Base-by-base conservation (phyloP, 2,329 filamentous ascomycete species). In the Pseudogymnoascus destructans region DNA sequence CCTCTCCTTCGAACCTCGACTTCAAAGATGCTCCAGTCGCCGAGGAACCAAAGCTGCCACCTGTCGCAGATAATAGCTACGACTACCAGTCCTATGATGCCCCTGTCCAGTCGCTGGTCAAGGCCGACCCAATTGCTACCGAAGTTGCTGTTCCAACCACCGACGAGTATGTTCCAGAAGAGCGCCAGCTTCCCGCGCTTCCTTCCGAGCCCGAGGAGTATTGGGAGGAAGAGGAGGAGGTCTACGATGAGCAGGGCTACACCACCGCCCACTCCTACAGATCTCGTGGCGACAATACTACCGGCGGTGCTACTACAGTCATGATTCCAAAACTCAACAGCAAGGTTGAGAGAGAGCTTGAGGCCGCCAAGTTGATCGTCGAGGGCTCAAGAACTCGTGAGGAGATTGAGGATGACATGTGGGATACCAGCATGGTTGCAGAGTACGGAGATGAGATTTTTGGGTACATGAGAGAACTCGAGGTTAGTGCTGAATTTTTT, bases 381-480 rank as follows among this genome's bases (percentile, higher is more conserved):
- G 67, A 70, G 58, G 61, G 60, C 21, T 52, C 63, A 15, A 61
- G 68, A 27, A 83, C 82, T 0, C 70, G 74, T 3, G 87, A 93
- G 59, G 90, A 95, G 59, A 76, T 90, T 46, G 87, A 95, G 62
- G 92, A 96, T 63, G 92, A 97, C 69, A 77, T 80, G 57, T 95
- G 87, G 83, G 93, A 97, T 69, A 89, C 92, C 32, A 95, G 88
- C 69, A 97, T 98, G 93, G 93, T 97, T 56, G 87, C 91, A 9
- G 92, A 97, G 69, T 98, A 98, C 68, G 86, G 87, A 54, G 89
- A 95, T 13, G 93, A 98, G 67, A 97, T 98, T 65, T 96, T 97
- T 67, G 78, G 81, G 23, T 95, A 97, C 74, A 89, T 97, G 87
- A 82, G 81, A 57, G 79, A 87, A 59, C 83, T 95, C 57, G 93